Conservation (phyloP, 1,139 yeast genomes). For the Geotrichum australiense region DNA sequence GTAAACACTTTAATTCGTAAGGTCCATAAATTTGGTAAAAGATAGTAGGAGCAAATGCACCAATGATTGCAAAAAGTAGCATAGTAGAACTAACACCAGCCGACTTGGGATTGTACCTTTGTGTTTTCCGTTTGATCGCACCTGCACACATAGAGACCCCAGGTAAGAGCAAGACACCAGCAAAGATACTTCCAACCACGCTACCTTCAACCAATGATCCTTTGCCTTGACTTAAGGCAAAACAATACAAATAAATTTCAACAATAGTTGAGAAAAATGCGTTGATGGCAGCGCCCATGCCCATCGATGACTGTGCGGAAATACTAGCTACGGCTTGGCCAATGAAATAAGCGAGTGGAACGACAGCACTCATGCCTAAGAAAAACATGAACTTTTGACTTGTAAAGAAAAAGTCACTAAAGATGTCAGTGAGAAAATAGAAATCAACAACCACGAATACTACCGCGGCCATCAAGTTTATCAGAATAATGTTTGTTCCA, state of each 20-base stretch:
- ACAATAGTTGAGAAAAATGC: constrained; percentile 96
- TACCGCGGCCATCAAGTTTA: constrained; percentile 75
- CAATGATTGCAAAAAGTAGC: constrained; percentile 84
- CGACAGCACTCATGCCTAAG: constrained; percentile 72
- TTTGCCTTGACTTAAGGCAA: constrained; percentile 78
- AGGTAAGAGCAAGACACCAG: constrained; percentile 85
- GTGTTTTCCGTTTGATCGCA: constrained; percentile 84
- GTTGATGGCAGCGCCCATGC: constrained; percentile 95
- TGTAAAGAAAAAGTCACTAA: constrained; percentile 49
- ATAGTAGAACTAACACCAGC: constrained; percentile 97
- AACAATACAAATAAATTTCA: constrained; percentile 86
- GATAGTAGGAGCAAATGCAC: constrained; percentile 89
- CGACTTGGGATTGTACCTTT: constrained; percentile 87
- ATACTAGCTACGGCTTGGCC: constrained; percentile 99
- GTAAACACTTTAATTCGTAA: constrained; percentile 69
- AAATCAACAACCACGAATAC: constrained; percentile 77
- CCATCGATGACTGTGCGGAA: constrained; percentile 98
- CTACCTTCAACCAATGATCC: constrained; percentile 94
- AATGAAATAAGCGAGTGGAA: constrained; percentile 92
- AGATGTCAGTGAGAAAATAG: constrained; percentile 50
- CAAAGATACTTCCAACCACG: constrained; percentile 90
- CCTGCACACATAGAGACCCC: constrained; percentile 98
- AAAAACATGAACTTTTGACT: constrained; percentile 56
- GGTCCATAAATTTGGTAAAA: constrained; percentile 88
- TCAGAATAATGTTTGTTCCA: constrained; percentile 90